Evolutionary conservation across 169 alveolate genomes (phyloP), one percentile per base, ranked within the genome.

Genomic region (Besnoitia besnoiti): DNA sequence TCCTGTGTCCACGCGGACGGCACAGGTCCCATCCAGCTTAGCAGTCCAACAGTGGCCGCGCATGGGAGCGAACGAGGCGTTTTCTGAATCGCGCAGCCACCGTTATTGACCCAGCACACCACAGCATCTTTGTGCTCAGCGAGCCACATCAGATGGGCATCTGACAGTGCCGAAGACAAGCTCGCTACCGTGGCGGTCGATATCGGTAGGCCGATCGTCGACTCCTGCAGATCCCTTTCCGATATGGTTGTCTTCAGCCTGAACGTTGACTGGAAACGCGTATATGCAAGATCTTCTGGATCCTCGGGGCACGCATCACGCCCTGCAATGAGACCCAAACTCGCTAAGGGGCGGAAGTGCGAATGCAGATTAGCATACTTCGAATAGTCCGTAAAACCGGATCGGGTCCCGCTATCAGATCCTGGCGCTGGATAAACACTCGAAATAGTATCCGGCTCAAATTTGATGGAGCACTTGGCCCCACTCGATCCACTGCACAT

Each of bases 1-100:
- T 79, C 46, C 39, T 1, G 47, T 62, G 76, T n/a, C 59, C 76
- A 55, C 67, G 37, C 30, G 46, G 94, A 61, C 67, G 91, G 91
- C 35, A 80, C 33, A 42, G 76, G 90, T 35, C 75, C 76, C 33
- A 30, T 77, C 87, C 87, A 77, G 55, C 87, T 77, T 35, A 77
- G 40, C 40, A 39, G 35, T 19, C 87, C 87, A 27, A 77, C 87
- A 0, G 50, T 42, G n/a, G 87, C 49, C 33, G 40, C 47, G 59
- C 87, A 77, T 33, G 55, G 7, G 1, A 4, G 21, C 50, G 19
- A 7, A 19, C 87, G 61, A 35, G 87, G 87, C 19, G 87, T 3
- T 21, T 27, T 3, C 44, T 10, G 10, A 3, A 19, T 37, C 14
- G 40, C 12, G 55, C 87, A 77, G 33, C 40, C 49, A 0, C 59